Conservation (phyloP, 371 early-diverging fungal genomes). For the Mortierella sp. region DNA sequence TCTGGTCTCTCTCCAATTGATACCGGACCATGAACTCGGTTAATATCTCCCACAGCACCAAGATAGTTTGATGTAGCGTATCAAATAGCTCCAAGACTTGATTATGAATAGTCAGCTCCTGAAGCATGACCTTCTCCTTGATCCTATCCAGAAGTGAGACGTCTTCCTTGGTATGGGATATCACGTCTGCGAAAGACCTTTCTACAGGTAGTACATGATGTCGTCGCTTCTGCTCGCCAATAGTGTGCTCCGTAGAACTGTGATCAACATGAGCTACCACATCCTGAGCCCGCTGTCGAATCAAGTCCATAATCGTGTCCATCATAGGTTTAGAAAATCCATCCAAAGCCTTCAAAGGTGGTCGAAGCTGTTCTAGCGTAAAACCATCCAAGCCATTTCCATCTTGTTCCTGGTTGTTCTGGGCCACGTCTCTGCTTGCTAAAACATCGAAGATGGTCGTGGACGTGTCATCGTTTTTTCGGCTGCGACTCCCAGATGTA, state of each 20-base stretch:
- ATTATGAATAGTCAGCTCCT: constrained; percentile 5
- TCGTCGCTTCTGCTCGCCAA: not conserved
- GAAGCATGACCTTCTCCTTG: constrained; percentile 2
- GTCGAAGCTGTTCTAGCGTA: constrained; percentile 23
- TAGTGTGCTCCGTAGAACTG: not conserved
- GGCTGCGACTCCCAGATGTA: not conserved
- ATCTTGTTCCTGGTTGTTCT: not conserved
- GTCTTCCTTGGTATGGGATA: constrained; percentile 1
- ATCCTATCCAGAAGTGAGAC: constrained; percentile 2
- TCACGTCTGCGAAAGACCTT: not conserved
- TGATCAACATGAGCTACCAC: constrained; percentile 3
- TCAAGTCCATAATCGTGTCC: constrained; percentile 18
- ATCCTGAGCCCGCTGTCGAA: constrained; percentile 14
- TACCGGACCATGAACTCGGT: constrained; percentile 34
- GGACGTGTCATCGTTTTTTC: not conserved
- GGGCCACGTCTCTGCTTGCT: not conserved
- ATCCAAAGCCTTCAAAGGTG: constrained; percentile 26
- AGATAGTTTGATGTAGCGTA: constrained; percentile 18
- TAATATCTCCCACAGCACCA: constrained; percentile 34
- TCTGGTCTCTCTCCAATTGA: constrained; percentile 28
- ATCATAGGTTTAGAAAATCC: constrained; percentile 15
- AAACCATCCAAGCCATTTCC: constrained; percentile 16
- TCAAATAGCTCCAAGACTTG: constrained; percentile 14
- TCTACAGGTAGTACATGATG: not conserved
- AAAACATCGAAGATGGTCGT: constrained; percentile 4